Evolutionary conservation across 169 alveolate genomes (phyloP).

Genomic region (Plasmodium cynomolgi): DNA sequence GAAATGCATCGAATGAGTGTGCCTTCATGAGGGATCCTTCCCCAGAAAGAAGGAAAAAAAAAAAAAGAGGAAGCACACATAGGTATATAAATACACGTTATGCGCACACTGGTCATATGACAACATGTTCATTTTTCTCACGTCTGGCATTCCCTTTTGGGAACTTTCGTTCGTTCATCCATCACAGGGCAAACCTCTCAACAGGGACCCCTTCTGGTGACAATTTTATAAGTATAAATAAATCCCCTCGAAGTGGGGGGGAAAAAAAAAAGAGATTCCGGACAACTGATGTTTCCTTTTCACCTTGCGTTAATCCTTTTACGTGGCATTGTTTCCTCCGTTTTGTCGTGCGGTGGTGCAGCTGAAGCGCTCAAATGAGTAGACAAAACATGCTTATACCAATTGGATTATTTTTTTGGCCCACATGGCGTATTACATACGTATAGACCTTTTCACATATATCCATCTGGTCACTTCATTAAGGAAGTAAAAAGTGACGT

Average conservation of each 20-base stretch:
- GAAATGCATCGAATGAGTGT: not conserved
- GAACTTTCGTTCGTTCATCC: not conserved
- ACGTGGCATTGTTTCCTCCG: not conserved
- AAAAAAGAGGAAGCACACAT: not conserved
- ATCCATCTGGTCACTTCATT: not conserved
- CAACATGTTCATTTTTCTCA: not conserved
- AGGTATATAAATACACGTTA: not conserved
- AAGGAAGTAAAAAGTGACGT: not conserved
- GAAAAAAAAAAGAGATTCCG: not conserved
- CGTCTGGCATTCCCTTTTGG: not conserved
- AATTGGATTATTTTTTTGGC: not conserved
- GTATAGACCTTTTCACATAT: not conserved
- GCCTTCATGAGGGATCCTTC: not conserved
- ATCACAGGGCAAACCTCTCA: not conserved
- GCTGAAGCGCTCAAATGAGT: not conserved
- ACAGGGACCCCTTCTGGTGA: not conserved
- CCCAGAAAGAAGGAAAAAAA: not conserved
- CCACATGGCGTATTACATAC: not conserved
- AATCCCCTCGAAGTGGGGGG: not conserved
- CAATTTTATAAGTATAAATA: not conserved
- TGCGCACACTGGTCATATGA: not conserved
- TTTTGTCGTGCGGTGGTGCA: not conserved
- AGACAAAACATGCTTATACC: not conserved
- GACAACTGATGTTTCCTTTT: not conserved
- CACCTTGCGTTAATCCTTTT: not conserved